Evolutionary conservation across 2,329 filamentous ascomycete genomes (phyloP), one percentile per base, ranked within the genome.

Genomic region (Didymella keratinophila): DNA sequence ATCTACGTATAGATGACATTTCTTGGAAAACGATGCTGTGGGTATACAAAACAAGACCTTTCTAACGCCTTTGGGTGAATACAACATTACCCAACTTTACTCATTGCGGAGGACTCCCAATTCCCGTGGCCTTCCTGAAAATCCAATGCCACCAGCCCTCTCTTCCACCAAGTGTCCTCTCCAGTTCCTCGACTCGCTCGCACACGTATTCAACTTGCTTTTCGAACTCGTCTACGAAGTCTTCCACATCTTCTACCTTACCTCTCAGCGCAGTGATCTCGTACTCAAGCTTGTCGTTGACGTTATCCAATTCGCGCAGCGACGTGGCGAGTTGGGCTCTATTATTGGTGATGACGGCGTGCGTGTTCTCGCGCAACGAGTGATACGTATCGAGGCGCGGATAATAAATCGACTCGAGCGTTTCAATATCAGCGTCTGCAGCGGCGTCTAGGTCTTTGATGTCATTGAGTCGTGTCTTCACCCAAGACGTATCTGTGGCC

Each of bases 261-360:
- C 88, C 87, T 47, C 87, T 83, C n/a, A 98, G 80, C 16, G 88
- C 87, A 59, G 89, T 86, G 61, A 97, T 89, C 80, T 97, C 94
- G 76, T 98, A 98, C 70, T 98, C 93, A 54, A 98, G 82, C 76
- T 93, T 93, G 20, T 92, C 92, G 2, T 89, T 87, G 37, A 96
- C 81, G 21, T 89, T 85, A 73, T 96, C 93, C 14, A 97, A 83
- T 63, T 95, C 91, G 74, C 89, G 89, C 60, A 93, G 81, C 16
- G 84, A 84, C 71, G 95, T 91, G 4, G 84, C 86, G 36, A 96
- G 80, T 51, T 85, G 83, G 21, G 83, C 82, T 39, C 88, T 86
- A 76, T 96, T 90, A 46, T 89, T 86, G 0, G 83, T 82, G 10
- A 97, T 78, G 16, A 92, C 79, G 57, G 91, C 89, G 32, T 89